These are phyloP conservation scores for Penicillium olsonii DNA, from an alignment of 2,329 filamentous ascomycete genomes.

Conservation along the genomic window DNA sequence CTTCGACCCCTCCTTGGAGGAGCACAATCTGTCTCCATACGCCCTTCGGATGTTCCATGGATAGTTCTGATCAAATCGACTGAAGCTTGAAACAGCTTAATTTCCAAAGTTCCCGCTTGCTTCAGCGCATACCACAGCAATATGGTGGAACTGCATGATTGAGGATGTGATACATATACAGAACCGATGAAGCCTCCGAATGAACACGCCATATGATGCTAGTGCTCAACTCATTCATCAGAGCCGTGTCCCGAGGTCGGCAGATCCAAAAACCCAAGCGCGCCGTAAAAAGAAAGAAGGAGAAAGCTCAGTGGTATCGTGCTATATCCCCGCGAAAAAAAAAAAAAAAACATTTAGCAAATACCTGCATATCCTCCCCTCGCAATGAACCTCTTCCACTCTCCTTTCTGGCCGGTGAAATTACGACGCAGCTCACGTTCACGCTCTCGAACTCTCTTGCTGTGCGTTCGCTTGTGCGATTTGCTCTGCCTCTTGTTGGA, in stretches of 20 bases:
- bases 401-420: conserved; percentile 6
- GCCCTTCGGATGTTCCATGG: background rate
- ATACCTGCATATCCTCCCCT: background rate
- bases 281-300: no score
- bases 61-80: no score
- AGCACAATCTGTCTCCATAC: background rate
- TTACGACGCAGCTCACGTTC: conserved; percentile 3
- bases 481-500: background rate
- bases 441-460: conserved; percentile 1
- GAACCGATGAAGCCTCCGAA: no score
- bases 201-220: no score
- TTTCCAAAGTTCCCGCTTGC: no score
- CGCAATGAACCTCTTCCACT: background rate
- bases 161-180: no score
- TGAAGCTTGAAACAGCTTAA: no score
- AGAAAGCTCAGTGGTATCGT: no score
- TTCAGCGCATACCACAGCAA: no score
- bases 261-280: background rate
- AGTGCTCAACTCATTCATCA: no score
- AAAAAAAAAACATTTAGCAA: background rate
- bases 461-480: conserved; percentile 2
- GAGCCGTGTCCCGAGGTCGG: background rate
- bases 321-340: background rate
- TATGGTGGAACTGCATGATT: no score
- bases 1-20: background rate